Evolutionary conservation across 1,284 basidiomycete species (phyloP), one percentile per base, ranked within the genome.

Genomic region (Stygiomarasmius scandens): DNA sequence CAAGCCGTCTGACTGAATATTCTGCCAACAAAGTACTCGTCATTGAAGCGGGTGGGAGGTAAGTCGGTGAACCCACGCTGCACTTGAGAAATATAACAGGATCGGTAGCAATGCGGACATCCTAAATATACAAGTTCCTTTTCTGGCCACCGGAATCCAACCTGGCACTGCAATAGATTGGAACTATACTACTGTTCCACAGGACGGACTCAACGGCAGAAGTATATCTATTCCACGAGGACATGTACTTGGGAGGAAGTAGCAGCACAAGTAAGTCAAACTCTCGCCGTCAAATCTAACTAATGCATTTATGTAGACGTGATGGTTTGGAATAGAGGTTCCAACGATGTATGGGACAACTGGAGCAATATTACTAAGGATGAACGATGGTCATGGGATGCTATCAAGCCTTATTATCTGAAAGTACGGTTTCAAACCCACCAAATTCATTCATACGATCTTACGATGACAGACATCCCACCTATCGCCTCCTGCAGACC

Each of bases 331-430:
- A 69, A 62, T 22, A 65, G 71, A 16, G 70, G 69, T 6, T 67
- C 72, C 2, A 50, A 59, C 4, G 67, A 72, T 27, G 64, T 69
- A 32, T 73, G 55, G 46, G 61, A 74, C 44, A 64, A 65, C 14
- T 64, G 58, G 46, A 70, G 71, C 1, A 48, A 57, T 2, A 55
- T 67, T 5, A 64, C 67, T 9, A 64, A 62, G 2, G 71, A 74
- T 58, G 12, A 49, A 12, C 65, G 66, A 12, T 74, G 71, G 72
- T 56, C 64, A 20, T 74, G 71, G 71, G 52, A 67, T 16, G 61
- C 50, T 8, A 27, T 70, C 6, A 41, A 49, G 34, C 56, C 54
- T n/a, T 69, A 61, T 36, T 64, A 64, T 49, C 49, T 59, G 49
- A 67, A 64, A 61, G 68, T 65, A 44, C 14, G 36, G n/a, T n/a